Percentiles rank a stretch among this genome's conserved stretches.
Conservation (phyloP, 352 stramenopile genomes). For the Phytophthora pseudosyringae region DNA sequence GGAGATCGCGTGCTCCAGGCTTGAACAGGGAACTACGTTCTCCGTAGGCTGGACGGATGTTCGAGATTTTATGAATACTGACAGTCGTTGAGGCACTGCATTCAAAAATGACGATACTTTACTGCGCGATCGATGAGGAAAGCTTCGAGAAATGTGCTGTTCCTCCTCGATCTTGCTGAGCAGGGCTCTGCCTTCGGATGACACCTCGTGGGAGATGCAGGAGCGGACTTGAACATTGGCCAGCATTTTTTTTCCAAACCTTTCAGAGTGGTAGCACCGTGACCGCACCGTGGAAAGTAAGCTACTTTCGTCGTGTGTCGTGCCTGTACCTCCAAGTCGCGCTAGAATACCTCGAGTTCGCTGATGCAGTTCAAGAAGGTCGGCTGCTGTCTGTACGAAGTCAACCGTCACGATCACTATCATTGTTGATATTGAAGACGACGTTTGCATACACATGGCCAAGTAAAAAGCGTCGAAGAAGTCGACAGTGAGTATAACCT, state of each 20-base stretch:
- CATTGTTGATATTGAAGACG: not conserved
- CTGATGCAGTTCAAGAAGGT: not conserved
- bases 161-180: constrained; percentile 2
- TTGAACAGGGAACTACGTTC: not conserved
- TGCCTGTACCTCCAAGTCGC: not conserved
- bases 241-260: not conserved
- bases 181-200: not conserved
- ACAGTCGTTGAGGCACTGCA: not conserved
- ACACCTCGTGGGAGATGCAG: constrained; percentile 11
- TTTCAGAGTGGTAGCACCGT: not conserved
- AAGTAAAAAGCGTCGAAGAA: constrained; percentile 6
- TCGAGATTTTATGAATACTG: not conserved
- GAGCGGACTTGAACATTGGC: constrained; percentile 9
- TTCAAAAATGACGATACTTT: not conserved
- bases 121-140: not conserved
- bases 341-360: not conserved
- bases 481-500: not conserved
- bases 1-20: not conserved
- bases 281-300: not conserved
- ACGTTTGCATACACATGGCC: not conserved
- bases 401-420: not conserved
- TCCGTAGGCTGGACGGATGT: not conserved
- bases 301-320: not conserved
- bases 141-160: not conserved
- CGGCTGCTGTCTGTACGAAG: not conserved